Evolutionary conservation across 2,329 filamentous ascomycete species (phyloP).

Genomic region (Trichophyton rubrum): DNA sequence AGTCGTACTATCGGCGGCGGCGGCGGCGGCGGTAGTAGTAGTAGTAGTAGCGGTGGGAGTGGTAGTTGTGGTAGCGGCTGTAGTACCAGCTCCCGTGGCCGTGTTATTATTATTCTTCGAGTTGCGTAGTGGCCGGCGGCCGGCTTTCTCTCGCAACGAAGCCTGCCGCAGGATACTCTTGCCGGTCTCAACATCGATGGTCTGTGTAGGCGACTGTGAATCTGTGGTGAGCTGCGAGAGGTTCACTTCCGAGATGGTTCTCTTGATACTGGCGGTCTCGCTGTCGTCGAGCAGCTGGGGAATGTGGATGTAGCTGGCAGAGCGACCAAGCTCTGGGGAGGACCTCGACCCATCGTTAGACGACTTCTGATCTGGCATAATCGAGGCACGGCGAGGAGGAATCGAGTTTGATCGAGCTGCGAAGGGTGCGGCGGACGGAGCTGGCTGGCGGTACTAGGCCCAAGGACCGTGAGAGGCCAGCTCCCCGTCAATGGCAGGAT

Average conservation of each 20-base stretch:
- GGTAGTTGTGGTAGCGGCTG: neutral
- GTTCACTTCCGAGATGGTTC: constrained; percentile 39
- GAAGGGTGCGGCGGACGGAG: constrained; percentile 7
- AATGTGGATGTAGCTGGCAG: constrained; percentile 48
- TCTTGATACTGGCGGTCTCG: constrained; percentile 31
- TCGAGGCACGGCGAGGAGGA: constrained; percentile 13
- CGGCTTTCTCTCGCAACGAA: constrained; percentile 22
- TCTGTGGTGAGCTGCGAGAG: constrained; percentile 27
- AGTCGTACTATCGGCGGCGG: neutral
- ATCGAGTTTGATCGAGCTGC: constrained; percentile 11
- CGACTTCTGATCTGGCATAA: constrained; percentile 24
- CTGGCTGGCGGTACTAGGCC: constrained; percentile 8
- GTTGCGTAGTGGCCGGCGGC: neutral
- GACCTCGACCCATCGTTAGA: constrained; percentile 16
- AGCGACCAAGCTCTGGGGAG: constrained; percentile 33
- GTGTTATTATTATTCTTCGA: neutral
- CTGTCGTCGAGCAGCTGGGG: constrained; percentile 28
- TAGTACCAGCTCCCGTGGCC: neutral
- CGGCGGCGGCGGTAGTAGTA: neutral
- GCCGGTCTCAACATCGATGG: constrained; percentile 28
- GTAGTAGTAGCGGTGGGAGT: neutral
- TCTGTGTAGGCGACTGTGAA: constrained; percentile 19
- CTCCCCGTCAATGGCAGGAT: constrained; percentile 26
- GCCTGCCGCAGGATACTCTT: constrained; percentile 32
- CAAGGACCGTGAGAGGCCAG: constrained; percentile 27